A percentile compares a stretch with the other conserved stretches of the same genome.
Evolutionary conservation across 331 rosid genomes (phyloP).

Genomic region (Cydonia oblonga): DNA sequence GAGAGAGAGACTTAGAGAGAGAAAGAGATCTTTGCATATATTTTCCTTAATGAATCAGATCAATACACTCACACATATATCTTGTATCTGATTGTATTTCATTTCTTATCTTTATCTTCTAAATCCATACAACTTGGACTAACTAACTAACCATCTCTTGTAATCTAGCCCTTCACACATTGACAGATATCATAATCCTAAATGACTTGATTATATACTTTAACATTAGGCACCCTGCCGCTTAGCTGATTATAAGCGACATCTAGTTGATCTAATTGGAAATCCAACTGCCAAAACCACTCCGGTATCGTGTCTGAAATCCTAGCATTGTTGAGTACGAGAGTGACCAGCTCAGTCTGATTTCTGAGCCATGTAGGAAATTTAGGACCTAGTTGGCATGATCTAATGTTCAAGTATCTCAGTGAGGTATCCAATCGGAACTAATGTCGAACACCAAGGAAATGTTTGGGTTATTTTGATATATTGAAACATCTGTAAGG

Average conservation of each 20-base stretch:
- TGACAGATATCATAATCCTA: too few species aligned
- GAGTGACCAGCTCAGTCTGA: background rate
- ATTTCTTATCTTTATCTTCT: too few species aligned
- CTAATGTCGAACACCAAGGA: background rate
- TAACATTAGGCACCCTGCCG: conserved; percentile 1
- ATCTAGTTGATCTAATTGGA: background rate
- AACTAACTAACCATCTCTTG: too few species aligned
- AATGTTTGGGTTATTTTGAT: background rate
- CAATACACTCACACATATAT: too few species aligned
- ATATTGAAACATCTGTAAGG: background rate
- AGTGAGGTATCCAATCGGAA: conserved; percentile 1
- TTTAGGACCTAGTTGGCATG: conserved; percentile 1
- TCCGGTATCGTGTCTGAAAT: background rate
- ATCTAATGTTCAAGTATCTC: background rate
- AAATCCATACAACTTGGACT: too few species aligned
- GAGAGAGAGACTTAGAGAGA: too few species aligned
- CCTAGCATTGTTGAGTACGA: background rate
- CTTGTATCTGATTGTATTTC: too few species aligned
- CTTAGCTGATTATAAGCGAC: background rate
- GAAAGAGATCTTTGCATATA: too few species aligned
- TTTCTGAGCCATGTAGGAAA: conserved; percentile 7
- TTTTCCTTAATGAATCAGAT: too few species aligned
- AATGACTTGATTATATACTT: too few species aligned
- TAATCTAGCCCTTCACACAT: too few species aligned
- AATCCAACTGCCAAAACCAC: background rate